Evolutionary conservation across 768 basidiomycete genomes (phyloP).

Genomic region (Collybiopsis confluens): DNA sequence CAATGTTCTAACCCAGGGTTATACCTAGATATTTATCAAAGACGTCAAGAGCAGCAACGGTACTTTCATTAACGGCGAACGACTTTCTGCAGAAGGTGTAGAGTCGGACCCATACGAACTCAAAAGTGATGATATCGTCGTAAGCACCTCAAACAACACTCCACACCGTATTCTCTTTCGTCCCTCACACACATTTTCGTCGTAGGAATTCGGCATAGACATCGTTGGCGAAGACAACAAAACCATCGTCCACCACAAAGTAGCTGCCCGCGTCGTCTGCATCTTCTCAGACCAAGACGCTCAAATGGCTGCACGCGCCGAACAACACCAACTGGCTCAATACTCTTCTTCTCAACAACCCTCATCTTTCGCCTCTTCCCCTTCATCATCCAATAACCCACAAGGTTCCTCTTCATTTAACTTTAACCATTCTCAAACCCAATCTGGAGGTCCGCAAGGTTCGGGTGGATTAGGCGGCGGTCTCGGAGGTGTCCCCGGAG

Average conservation of each 20-base stretch:
- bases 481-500: too few relatives aligned
- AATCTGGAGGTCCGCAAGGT: too few relatives aligned
- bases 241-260: slow-evolving; percentile 97
- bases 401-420: too few relatives aligned
- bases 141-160: too few relatives aligned
- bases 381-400: slow-evolving; percentile 40
- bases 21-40: slow-evolving; percentile 93
- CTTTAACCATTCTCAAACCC: too few relatives aligned
- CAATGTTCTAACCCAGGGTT: too few relatives aligned
- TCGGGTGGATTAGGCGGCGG: too few relatives aligned
- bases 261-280: slow-evolving; percentile 90
- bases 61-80: slow-evolving; percentile 95
- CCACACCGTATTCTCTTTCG: too few relatives aligned
- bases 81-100: slow-evolving; percentile 82
- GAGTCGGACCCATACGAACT: slow-evolving; percentile 93
- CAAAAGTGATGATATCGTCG: slow-evolving; percentile 94
- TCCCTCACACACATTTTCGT: too few relatives aligned
- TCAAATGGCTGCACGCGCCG: slow-evolving; percentile 64
- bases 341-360: neutral
- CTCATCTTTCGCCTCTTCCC: slow-evolving; percentile 14
- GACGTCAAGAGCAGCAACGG: slow-evolving; percentile 98
- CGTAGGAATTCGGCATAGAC: slow-evolving; percentile 99
- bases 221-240: slow-evolving; percentile 98
- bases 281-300: slow-evolving; percentile 85
- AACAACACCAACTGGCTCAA: slow-evolving; percentile 43